phyloP scores from a whole-genome alignment of 2,329 filamentous ascomycete genomes.

The Zalaria sp. region DNA sequence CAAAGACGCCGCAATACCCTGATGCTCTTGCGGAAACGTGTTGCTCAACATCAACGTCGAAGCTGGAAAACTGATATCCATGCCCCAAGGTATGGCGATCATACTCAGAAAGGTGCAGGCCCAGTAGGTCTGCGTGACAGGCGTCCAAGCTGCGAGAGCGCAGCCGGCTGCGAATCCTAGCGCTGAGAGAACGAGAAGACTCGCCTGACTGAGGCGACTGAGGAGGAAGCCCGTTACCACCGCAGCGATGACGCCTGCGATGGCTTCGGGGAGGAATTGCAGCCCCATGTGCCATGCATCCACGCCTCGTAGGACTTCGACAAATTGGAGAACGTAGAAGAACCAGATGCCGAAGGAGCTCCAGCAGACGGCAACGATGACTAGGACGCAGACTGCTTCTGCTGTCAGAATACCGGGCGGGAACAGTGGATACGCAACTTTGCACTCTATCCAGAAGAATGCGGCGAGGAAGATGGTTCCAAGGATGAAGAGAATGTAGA shows the following conservation, averaged over 20 bases:
- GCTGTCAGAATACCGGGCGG: constrained; percentile 13
- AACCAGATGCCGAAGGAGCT: constrained; percentile 39
- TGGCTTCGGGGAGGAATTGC: constrained; percentile 27
- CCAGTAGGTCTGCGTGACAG: constrained; percentile 49
- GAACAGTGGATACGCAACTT: constrained; percentile 12
- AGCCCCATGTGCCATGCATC: constrained; percentile 20
- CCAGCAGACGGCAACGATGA: constrained; percentile 47
- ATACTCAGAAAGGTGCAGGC: constrained; percentile 45
- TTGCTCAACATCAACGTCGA: background rate
- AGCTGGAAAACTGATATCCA: constrained; percentile 20
- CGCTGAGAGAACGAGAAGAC: constrained; percentile 23
- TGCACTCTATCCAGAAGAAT: constrained; percentile 33
- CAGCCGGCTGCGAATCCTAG: constrained; percentile 27
- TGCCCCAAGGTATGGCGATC: constrained; percentile 45
- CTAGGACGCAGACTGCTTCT: constrained; percentile 14
- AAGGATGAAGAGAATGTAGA: constrained; percentile 40
- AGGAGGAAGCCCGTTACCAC: constrained; percentile 21
- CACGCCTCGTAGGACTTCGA: constrained; percentile 24
- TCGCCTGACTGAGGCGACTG: constrained; percentile 13
- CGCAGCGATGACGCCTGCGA: constrained; percentile 31
- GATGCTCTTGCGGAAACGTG: constrained; percentile 20
- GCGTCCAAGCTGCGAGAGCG: constrained; percentile 30
- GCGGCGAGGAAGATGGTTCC: constrained; percentile 31
- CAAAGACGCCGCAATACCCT: constrained; percentile 36
- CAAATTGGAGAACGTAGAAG: constrained; percentile 37